Evolutionary conservation across 495 filamentous ascomycete genomes (phyloP).

Genomic region (Neurospora sp.): DNA sequence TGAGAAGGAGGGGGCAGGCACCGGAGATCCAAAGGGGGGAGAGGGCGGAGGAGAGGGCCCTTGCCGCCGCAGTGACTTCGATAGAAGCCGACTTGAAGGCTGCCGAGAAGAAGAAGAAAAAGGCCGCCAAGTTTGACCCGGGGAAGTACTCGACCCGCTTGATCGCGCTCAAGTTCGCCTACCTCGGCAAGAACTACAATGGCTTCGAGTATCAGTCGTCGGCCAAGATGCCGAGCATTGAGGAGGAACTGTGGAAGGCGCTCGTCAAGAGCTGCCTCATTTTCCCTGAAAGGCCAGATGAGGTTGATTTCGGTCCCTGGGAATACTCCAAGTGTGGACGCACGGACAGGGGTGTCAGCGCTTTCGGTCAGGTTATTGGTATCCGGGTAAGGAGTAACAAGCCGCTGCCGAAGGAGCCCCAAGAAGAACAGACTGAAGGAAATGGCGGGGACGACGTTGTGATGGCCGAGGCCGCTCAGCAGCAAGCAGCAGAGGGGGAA

Average conservation of each 20-base stretch:
- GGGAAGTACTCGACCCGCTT: slow-evolving; percentile 71
- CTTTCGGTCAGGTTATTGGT: slow-evolving; percentile 90
- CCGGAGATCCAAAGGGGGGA: background rate
- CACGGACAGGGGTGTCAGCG: slow-evolving; percentile 87
- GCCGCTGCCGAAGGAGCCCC: slow-evolving; percentile 37
- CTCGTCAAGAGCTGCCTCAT: slow-evolving; percentile 71
- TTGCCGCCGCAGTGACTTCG: slow-evolving; percentile 3
- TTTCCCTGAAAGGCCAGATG: slow-evolving; percentile 48
- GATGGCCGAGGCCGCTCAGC: background rate
- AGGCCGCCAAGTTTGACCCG: slow-evolving; percentile 49
- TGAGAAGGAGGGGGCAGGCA: slow-evolving; percentile 16
- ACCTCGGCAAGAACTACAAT: slow-evolving; percentile 82
- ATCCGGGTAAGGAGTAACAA: slow-evolving; percentile 70
- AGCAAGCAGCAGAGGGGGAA: background rate
- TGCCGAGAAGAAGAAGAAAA: slow-evolving; percentile 10
- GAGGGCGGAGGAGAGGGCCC: background rate
- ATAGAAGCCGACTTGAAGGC: slow-evolving; percentile 2
- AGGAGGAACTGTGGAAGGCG: slow-evolving; percentile 88
- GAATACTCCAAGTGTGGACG: slow-evolving; percentile 92
- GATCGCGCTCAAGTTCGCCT: slow-evolving; percentile 88
- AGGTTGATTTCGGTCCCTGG: slow-evolving; percentile 62
- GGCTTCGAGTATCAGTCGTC: slow-evolving; percentile 75
- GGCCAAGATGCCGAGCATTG: slow-evolving; percentile 64
- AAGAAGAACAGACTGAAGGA: background rate
- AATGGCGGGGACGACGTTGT: background rate